These are phyloP conservation scores for Vigna angularis DNA, from an alignment of 306 rosid genomes.

Conservation along the genomic window DNA sequence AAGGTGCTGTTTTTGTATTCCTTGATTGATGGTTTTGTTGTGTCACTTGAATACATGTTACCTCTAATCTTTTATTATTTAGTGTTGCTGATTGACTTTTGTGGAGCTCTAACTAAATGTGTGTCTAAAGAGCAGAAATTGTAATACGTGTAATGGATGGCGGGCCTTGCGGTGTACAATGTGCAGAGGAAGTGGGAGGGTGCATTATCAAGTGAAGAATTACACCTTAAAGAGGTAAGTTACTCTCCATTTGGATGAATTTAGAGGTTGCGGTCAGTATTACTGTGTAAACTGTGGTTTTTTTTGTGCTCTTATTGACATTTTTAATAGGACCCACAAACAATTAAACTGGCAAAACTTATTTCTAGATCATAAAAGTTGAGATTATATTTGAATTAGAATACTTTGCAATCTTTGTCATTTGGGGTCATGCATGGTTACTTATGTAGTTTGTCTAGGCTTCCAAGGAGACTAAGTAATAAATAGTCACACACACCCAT, in stretches of 20 bases:
- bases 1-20: constrained; percentile 61
- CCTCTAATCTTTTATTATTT: constrained; percentile 4
- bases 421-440: constrained; percentile 14
- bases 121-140: constrained; percentile 64
- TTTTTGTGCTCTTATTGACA: constrained; percentile 20
- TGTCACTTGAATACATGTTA: constrained; percentile 16
- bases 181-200: constrained; percentile 93
- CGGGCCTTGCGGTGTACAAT: constrained; percentile 86
- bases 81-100: constrained; percentile 31
- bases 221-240: constrained; percentile 68
- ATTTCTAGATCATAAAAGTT: constrained; percentile 5
- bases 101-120: constrained; percentile 45
- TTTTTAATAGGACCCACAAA: constrained; percentile 23
- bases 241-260: constrained; percentile 37
- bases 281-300: constrained; percentile 15
- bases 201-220: constrained; percentile 91
- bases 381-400: constrained; percentile 22
- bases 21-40: constrained; percentile 37
- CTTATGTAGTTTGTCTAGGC: constrained; percentile 15
- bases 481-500: not conserved
- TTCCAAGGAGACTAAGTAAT: constrained; percentile 33
- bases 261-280: constrained; percentile 30
- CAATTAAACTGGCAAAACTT: not conserved
- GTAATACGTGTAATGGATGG: constrained; percentile 93
- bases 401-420: constrained; percentile 29